Evolutionary conservation across 2,329 filamentous ascomycete species (phyloP).

Genomic region (Zymoseptoria tritici): DNA sequence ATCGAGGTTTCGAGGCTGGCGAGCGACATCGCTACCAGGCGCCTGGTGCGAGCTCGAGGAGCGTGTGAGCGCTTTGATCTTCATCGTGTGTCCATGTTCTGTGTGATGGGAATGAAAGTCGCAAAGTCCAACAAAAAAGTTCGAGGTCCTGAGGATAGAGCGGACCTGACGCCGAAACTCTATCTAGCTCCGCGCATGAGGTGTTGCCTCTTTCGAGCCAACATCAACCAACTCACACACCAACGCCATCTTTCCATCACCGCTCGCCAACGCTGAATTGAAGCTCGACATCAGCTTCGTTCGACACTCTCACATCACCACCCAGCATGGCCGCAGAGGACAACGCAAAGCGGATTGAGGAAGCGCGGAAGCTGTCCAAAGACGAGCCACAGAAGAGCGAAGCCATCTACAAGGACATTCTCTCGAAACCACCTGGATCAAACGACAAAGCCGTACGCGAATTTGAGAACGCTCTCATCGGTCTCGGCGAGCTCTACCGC

Average conservation of each 20-base stretch:
- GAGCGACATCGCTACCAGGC: constrained; percentile 57
- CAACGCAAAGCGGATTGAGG: constrained; percentile 63
- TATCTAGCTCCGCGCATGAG: not conserved
- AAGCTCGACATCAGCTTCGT: not conserved
- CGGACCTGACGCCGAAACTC: constrained; percentile 4
- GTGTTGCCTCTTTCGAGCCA: not conserved
- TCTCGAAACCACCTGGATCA: constrained; percentile 70
- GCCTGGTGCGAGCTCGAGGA: constrained; percentile 58
- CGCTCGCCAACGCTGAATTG: not conserved
- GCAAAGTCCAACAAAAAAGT: constrained; percentile 2
- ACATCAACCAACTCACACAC: not conserved
- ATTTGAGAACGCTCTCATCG: constrained; percentile 83
- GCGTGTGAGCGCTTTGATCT: constrained; percentile 60
- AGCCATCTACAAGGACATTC: constrained; percentile 79
- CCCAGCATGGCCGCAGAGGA: constrained; percentile 43
- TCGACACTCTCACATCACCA: not conserved
- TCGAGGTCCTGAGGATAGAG: not conserved
- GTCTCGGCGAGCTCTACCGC: constrained; percentile 84
- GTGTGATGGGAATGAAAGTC: not conserved
- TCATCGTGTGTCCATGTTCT: constrained; percentile 26
- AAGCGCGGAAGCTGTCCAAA: constrained; percentile 79
- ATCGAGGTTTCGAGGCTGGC: constrained; percentile 65
- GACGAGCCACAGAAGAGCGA: constrained; percentile 78
- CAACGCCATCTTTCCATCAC: not conserved
- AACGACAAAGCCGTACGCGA: constrained; percentile 82